Conservation (phyloP, 1,139 yeast genomes). For the Debaryomycetaceae sp. region DNA sequence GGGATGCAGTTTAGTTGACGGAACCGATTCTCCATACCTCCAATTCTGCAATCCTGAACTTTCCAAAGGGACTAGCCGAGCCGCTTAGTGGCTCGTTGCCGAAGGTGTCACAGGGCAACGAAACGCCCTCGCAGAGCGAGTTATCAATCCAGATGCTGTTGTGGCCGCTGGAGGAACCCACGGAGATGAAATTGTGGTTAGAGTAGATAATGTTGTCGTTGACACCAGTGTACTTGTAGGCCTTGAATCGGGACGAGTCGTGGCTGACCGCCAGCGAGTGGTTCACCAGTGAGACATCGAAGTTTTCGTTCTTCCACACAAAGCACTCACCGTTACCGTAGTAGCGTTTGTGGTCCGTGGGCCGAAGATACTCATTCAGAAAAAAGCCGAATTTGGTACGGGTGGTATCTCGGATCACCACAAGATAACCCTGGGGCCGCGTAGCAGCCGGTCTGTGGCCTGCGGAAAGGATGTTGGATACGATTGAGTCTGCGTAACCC, state of each 20-base stretch:
- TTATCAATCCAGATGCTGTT: constrained; percentile 90
- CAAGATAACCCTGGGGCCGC: constrained; percentile 62
- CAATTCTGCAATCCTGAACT: constrained; percentile 69
- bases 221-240: constrained; percentile 83
- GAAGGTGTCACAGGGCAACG: constrained; percentile 76
- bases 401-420: constrained; percentile 61
- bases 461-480: constrained; percentile 29
- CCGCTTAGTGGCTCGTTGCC: constrained; percentile 79
- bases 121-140: constrained; percentile 69
- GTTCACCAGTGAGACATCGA: constrained; percentile 1
- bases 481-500: constrained; percentile 39
- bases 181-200: constrained; percentile 69
- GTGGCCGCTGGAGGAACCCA: constrained; percentile 89
- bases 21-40: constrained; percentile 82
- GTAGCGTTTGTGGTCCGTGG: constrained; percentile 68
- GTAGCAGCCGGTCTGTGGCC: constrained; percentile 13
- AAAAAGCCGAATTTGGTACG: constrained; percentile 80
- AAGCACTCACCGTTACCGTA: constrained; percentile 96
- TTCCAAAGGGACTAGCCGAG: constrained; percentile 27
- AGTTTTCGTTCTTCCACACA: constrained; percentile 66
- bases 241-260: constrained; percentile 51
- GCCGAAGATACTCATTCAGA: constrained; percentile 68
- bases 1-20: constrained; percentile 3
- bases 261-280: constrained; percentile 1
- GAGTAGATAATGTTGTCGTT: constrained; percentile 87